Conservation (phyloP, 305 asterid species). For the Fraxinus xanthoxyloides region DNA sequence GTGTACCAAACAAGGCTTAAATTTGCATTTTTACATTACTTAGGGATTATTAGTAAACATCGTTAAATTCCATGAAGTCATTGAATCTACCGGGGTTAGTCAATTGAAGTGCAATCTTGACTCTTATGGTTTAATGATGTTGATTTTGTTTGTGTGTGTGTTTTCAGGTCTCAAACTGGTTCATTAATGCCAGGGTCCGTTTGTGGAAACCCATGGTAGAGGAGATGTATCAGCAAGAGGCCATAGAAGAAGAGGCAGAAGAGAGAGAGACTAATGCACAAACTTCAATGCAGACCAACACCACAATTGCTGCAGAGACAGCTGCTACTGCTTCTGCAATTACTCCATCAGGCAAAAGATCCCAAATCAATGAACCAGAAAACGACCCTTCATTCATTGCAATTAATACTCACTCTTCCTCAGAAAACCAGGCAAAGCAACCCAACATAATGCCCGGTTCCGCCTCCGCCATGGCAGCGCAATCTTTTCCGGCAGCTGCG, state of each 20-base stretch:
- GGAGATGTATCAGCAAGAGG: conserved; percentile 94
- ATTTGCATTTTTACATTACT: background rate
- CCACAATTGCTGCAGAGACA: conserved; percentile 24
- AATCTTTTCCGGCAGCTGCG: conserved; percentile 19
- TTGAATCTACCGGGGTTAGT: background rate
- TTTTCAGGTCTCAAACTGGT: conserved; percentile 96
- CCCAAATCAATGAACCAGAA: conserved; percentile 50
- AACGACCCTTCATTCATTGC: conserved; percentile 59
- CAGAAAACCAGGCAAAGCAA: conserved; percentile 48
- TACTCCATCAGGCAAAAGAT: conserved; percentile 37
- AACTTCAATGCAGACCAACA: conserved; percentile 39
- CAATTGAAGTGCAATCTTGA: conserved; percentile 7
- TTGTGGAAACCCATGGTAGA: conserved; percentile 99
- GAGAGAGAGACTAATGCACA: conserved; percentile 49
- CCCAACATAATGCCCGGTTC: conserved; percentile 23
- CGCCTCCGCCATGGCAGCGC: conserved; percentile 25
- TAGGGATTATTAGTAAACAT: background rate
- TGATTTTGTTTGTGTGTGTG: background rate
- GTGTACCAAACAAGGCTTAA: no score
- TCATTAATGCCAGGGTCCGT: conserved; percentile 98
- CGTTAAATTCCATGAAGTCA: background rate
- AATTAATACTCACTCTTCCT: conserved; percentile 46
- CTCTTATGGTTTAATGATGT: background rate
- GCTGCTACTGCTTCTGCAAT: conserved; percentile 15
- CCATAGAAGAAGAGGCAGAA: conserved; percentile 56